Evolutionary conservation across 345 rosid species (phyloP), one percentile per base, ranked within the genome.

Genomic region (Eucalyptus pauciflora): DNA sequence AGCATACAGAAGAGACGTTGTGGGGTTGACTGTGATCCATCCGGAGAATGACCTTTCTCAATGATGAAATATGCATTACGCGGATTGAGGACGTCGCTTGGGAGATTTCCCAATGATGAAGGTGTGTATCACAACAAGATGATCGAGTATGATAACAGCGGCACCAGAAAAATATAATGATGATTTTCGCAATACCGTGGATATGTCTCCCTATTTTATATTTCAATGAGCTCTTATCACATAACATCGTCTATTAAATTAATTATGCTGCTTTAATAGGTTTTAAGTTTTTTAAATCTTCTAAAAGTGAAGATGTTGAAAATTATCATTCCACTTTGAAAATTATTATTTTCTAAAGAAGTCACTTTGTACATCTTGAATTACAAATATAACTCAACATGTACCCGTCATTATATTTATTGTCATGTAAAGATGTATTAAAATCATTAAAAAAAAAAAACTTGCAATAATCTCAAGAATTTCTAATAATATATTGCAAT

Each of bases 321-420:
- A 56, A 56, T 56, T 22, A 56, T 56, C 5, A 20, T 56, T 56
- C 4, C 27, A 56, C 62, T 56, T 7, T 4, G 5, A 24, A 24
- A 56, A 9, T 24, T 56, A 4, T 56, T 56, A 56, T 2, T 22
- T 56, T 56, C 27, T 9, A 56, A 24, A 56, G 29, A 56, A 56
- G 5, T 56, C 62, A 4, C 5, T 56, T 8, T 1, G 1, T 56
- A 3, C 62, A 24, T 22, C 29, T 4, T 1, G 13, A 10, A 56
- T 56, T 1, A 22, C 62, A 56, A 10, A 56, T 9, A 56, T 56
- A 56, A 22, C 13, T 52, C 8, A 6, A 18, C 2, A 7, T 20
- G 58, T 20, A 18, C 58, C 1, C 25, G 20, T 52, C 20, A 52
- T 4, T 4, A 52, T 52, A 22, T 52, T 52, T 20, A 52, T 14